Evolutionary conservation across 805 yeast species (phyloP), one percentile per base, ranked within the genome.

Genomic region (Myxozyma monticola): DNA sequence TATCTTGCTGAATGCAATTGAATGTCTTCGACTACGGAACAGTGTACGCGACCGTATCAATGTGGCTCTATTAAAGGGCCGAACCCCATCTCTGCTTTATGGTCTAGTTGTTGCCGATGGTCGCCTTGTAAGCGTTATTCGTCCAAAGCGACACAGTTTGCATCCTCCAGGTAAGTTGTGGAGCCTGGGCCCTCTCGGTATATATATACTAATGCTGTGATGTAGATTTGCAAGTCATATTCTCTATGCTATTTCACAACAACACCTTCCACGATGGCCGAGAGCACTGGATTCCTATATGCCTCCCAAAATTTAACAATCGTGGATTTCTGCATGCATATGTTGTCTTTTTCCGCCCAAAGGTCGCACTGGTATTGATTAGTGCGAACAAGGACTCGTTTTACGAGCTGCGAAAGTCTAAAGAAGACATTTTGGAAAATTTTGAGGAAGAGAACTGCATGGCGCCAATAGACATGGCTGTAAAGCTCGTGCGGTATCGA

Each of bases 201-300:
- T 12, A 26, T 31, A 29, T 10, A 20, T 21, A 4, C 30, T 33
- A 34, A 37, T 28, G 6, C 24, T 17, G 5, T 14, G n/a, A 12
- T 30, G 3, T 14, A 7, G 99, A 91, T 66, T 70, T 93, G 15
- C 86, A 85, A 42, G 71, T 87, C 6, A 68, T 93, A 22, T 80
- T 88, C 53, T 78, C 85, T 15, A 78, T 88, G 69, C 78, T 91
- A 1, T 79, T 79, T 60, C 79, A 77, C 56, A 77, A 81, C n/a
- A 68, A 71, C 39, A 72, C 80, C 0, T 74, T 79, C 55, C 71
- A 71, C 22, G 72, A 71, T 28, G 71, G 70, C 20, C 63, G 85
- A 59, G 96, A 90, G 62, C 79, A 88, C 50, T 93, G 98, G 98
- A 78, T 87, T 10, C 99, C 99, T 0, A 74, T 91, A 0, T 91